phyloP scores from a whole-genome alignment of 169 alveolate species.

The Cryptosporidium ubiquitum region DNA sequence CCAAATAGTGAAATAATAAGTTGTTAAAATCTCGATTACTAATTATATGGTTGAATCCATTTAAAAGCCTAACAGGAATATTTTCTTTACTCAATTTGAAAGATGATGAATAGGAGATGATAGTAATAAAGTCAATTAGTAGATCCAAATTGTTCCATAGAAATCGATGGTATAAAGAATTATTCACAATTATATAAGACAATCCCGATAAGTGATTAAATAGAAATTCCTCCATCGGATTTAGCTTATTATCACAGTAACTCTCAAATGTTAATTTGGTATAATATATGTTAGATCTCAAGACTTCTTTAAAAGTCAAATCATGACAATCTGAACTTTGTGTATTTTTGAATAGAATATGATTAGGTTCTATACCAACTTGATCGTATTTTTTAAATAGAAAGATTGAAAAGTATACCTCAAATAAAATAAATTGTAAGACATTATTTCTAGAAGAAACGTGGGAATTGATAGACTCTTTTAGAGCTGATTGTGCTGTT shows the following conservation, averaged over 20 bases:
- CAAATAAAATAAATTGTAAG: slow-evolving; percentile 30
- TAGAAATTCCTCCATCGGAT: slow-evolving; percentile 26
- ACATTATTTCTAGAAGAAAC: slow-evolving; percentile 26
- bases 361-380: background rate
- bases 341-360: background rate
- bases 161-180: background rate
- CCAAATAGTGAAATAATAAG: background rate
- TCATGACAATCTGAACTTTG: background rate
- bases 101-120: slow-evolving; percentile 5
- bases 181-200: slow-evolving; percentile 11
- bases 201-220: slow-evolving; percentile 40
- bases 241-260: background rate
- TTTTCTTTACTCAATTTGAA: slow-evolving; percentile 34
- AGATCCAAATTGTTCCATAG: slow-evolving; percentile 40
- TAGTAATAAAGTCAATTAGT: background rate
- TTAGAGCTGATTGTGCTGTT: slow-evolving; percentile 43
- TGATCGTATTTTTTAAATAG: background rate
- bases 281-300: background rate
- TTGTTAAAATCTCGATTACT: slow-evolving; percentile 26
- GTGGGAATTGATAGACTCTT: slow-evolving; percentile 53
- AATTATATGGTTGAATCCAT: background rate
- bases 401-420: slow-evolving; percentile 17
- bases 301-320: background rate
- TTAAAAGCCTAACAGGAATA: slow-evolving; percentile 19
- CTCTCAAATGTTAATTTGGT: background rate